A percentile compares a stretch with the other conserved stretches of the same genome.
Conservation (phyloP, 139 green algal genomes). For the Chlamydomonas applanata region DNA sequence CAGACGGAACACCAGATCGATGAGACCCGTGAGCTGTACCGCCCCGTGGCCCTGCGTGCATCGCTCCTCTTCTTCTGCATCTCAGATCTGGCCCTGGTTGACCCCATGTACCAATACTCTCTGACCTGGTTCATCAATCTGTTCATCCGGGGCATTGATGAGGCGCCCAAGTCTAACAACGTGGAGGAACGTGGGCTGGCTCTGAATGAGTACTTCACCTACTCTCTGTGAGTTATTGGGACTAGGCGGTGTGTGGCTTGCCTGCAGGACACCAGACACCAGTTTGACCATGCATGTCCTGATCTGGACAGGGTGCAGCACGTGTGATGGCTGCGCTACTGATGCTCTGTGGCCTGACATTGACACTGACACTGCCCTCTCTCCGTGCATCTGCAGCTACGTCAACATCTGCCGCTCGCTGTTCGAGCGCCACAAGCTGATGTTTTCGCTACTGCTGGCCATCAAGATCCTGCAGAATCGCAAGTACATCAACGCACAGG, state of each 20-base stretch:
- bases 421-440: constrained; percentile 83
- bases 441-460: constrained; percentile 72
- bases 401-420: constrained; percentile 78
- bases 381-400: constrained; percentile 43
- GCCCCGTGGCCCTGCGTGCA: constrained; percentile 64
- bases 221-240: constrained; percentile 42
- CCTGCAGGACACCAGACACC: too few relatives aligned
- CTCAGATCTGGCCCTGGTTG: constrained; percentile 67
- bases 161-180: constrained; percentile 41
- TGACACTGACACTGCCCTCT: neutral
- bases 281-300: too few relatives aligned
- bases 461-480: constrained; percentile 59
- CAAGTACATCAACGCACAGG: constrained; percentile 51
- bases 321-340: too few relatives aligned
- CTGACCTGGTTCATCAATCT: constrained; percentile 63
- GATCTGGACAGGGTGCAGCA: too few relatives aligned
- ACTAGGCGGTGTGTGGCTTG: too few relatives aligned
- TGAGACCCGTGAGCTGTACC: constrained; percentile 70
- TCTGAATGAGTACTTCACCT: constrained; percentile 83
- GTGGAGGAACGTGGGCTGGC: constrained; percentile 58
- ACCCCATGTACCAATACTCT: constrained; percentile 84
- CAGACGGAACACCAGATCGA: constrained; percentile 71
- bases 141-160: constrained; percentile 57
- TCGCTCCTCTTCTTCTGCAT: constrained; percentile 83
- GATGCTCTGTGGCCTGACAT: too few relatives aligned